Base-by-base conservation (phyloP, 148 eudicot species). In the Polygonum aviculare region DNA sequence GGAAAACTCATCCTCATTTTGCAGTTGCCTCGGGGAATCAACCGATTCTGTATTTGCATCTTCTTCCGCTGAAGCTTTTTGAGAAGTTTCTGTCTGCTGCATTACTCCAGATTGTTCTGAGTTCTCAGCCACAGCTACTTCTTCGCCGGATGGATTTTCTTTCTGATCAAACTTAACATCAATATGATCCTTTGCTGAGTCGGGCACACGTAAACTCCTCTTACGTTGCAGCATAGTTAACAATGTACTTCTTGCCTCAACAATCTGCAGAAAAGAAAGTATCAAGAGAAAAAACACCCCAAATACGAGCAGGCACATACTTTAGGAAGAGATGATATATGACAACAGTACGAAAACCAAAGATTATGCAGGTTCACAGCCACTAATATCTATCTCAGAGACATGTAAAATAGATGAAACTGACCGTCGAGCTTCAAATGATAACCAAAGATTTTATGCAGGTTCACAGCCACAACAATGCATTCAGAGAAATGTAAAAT, bases 1-100 rank as follows among this genome's bases (percentile, higher is more conserved):
- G 22, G 91, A 90, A 60, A 85, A 80, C 54, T 85, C 93, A 44
- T 92, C 94, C 69, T 83, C 90, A 51, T 74, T 84, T 73, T 77
- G 77, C 41, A 57, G 7, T n/a, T 55, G 76, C 72, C 81, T 86
- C 31, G 16, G 57, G 70, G 79, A 67, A 72, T 63, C 39, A 70
- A 10, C 5, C 39, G 77, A 69, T 16, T 78, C 50, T 73, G 41
- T 33, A 77, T 44, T 70, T 18, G 39, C 47, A 19, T 78, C 81
- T 80, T 40, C 74, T 67, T 76, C n/a, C 51, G 44, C 39, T 76
- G 15, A 76, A 50, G 57, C 59, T 65, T 33, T 74, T 26, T 47
- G 74, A 78, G 21, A 51, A 78, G 21, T 59, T 70, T 70, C 70
- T n/a, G 67, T 40, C 60, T 52, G n/a, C 45, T 54, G 74, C 50